Percentiles rank a stretch among this genome's conserved stretches.
These are phyloP conservation scores for Adansonia gregorii DNA, from an alignment of 441 rosid species.

Conservation along the genomic window DNA sequence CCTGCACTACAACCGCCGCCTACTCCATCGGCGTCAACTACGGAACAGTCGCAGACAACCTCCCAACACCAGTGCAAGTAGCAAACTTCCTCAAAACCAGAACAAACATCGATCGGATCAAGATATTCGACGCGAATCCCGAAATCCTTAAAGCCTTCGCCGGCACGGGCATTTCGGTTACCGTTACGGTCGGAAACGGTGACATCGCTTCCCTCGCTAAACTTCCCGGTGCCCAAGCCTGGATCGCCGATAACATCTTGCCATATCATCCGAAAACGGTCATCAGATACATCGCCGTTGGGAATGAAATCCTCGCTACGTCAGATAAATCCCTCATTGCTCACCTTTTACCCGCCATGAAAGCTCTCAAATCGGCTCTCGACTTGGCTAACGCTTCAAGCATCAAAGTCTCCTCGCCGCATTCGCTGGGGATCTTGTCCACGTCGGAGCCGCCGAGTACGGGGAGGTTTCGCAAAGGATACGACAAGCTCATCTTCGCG, in stretches of 20 bases:
- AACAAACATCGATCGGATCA: conserved; percentile 64
- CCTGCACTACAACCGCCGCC: conserved; percentile 30
- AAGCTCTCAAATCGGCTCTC: conserved; percentile 56
- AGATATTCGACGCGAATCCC: conserved; percentile 72
- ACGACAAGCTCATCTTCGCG: conserved; percentile 55
- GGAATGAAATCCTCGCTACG: conserved; percentile 70
- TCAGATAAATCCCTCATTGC: conserved; percentile 59
- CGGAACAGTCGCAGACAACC: conserved; percentile 76
- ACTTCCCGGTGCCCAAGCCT: conserved; percentile 54
- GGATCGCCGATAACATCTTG: conserved; percentile 56
- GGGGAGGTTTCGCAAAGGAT: conserved; percentile 66
- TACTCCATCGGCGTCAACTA: conserved; percentile 69
- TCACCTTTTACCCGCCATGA: conserved; percentile 68
- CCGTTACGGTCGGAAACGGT: conserved; percentile 67
- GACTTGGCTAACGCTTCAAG: conserved; percentile 47
- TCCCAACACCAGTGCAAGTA: conserved; percentile 67
- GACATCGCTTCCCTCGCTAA: conserved; percentile 60
- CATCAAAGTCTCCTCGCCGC: conserved; percentile 69
- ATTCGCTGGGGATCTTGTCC: conserved; percentile 67
- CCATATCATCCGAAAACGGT: conserved; percentile 54
- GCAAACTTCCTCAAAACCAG: conserved; percentile 58
- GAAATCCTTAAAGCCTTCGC: conserved; percentile 68
- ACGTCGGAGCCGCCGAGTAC: conserved; percentile 73
- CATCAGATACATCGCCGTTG: conserved; percentile 64
- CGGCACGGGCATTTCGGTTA: conserved; percentile 54